phyloP scores from a whole-genome alignment of 2,329 filamentous ascomycete genomes.

The Chaetothyriales sp. region DNA sequence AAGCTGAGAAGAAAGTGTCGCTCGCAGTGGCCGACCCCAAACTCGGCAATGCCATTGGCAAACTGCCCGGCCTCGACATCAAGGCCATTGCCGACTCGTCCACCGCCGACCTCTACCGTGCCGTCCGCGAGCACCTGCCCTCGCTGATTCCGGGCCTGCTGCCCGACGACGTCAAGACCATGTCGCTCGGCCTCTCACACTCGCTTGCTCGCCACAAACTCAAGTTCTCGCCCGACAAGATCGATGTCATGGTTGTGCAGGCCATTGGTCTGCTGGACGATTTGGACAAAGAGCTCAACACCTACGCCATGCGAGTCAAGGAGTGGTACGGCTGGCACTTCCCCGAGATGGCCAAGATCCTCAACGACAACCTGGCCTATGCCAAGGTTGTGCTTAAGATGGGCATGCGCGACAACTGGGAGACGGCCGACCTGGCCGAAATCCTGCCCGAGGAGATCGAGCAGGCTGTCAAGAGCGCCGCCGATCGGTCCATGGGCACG shows the following conservation, averaged over 20 bases:
- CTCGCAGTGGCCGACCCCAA: constrained; percentile 89
- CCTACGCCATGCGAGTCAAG: constrained; percentile 97
- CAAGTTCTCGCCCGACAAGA: constrained; percentile 97
- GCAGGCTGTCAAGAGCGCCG: constrained; percentile 76
- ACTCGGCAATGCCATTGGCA: constrained; percentile 80
- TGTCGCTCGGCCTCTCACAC: constrained; percentile 92
- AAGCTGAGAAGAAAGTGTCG: constrained; percentile 94
- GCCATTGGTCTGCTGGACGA: constrained; percentile 89
- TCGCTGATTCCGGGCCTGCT: constrained; percentile 81
- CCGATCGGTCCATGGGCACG: constrained; percentile 96
- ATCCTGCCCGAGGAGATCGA: constrained; percentile 95
- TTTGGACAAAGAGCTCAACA: constrained; percentile 96
- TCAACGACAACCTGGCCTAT: constrained; percentile 94
- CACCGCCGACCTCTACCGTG: constrained; percentile 82
- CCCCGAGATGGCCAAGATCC: constrained; percentile 90
- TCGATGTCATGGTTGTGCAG: constrained; percentile 99
- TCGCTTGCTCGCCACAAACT: constrained; percentile 94
- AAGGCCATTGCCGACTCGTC: constrained; percentile 68
- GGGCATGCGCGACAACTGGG: constrained; percentile 73
- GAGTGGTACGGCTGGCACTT: constrained; percentile 99
- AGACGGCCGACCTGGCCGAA: constrained; percentile 66
- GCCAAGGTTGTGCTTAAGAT: constrained; percentile 75
- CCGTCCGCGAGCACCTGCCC: constrained; percentile 79
- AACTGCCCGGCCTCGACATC: constrained; percentile 77
- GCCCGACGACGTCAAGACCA: constrained; percentile 76